Conservation (phyloP, 371 early-diverging fungal species). For the Cokeromyces recurvatus region DNA sequence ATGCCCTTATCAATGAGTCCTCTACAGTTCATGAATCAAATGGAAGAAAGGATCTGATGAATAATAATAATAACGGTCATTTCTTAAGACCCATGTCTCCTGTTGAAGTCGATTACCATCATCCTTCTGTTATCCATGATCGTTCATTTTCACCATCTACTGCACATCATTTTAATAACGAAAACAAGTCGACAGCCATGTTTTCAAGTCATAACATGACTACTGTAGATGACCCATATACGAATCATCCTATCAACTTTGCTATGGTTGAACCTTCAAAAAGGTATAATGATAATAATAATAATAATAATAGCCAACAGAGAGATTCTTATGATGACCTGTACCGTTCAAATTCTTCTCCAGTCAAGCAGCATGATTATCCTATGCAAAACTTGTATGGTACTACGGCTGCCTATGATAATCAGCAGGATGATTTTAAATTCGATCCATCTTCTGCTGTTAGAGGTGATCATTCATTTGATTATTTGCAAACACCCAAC, state of each 20-base stretch:
- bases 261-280: constrained; percentile 26
- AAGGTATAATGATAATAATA: background rate
- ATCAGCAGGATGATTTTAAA: constrained; percentile 1
- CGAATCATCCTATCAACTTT: constrained; percentile 24
- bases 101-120: constrained; percentile 28
- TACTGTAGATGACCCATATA: constrained; percentile 31
- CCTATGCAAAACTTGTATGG: too few relatives aligned
- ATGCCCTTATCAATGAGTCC: too few relatives aligned
- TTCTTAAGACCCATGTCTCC: constrained; percentile 40
- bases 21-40: too few relatives aligned
- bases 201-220: too few relatives aligned
- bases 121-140: constrained; percentile 9
- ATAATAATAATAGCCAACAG: too few relatives aligned
- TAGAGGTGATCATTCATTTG: constrained; percentile 1
- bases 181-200: too few relatives aligned
- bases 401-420: too few relatives aligned
- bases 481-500: constrained; percentile 3
- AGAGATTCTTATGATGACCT: constrained; percentile 3
- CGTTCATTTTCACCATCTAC: constrained; percentile 1
- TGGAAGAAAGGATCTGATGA: too few relatives aligned
- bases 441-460: constrained; percentile 4
- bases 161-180: background rate
- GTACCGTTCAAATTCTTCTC: constrained; percentile 9
- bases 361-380: constrained; percentile 10
- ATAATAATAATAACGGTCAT: constrained; percentile 5